Evolutionary conservation across 108 stramenopile species (phyloP).

Genomic region (Fistulifera solaris): DNA sequence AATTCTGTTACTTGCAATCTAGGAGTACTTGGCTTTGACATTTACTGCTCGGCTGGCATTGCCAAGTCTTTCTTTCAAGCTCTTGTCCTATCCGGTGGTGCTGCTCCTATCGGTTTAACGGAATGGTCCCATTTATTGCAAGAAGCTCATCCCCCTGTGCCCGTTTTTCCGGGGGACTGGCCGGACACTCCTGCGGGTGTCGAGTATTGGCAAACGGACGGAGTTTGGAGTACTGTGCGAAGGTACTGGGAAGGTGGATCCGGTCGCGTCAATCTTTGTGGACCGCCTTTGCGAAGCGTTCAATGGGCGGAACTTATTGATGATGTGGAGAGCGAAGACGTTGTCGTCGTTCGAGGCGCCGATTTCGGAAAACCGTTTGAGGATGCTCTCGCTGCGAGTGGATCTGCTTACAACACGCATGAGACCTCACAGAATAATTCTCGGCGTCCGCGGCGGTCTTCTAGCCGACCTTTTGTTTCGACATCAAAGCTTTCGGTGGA

Average conservation of each 20-base stretch:
- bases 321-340: neutral
- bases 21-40: neutral
- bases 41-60: slow-evolving; percentile 10
- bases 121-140: slow-evolving; percentile 49
- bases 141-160: slow-evolving; percentile 60
- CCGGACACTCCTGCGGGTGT: slow-evolving; percentile 48
- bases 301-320: too few species aligned
- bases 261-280: neutral
- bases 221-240: slow-evolving; percentile 29
- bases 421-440: neutral
- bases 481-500: slow-evolving; percentile 32
- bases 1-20: neutral
- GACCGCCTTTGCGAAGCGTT: too few species aligned
- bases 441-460: slow-evolving; percentile 23
- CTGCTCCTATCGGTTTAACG: slow-evolving; percentile 62
- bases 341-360: slow-evolving; percentile 56
- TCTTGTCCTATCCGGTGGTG: slow-evolving; percentile 28
- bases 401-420: slow-evolving; percentile 9
- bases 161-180: slow-evolving; percentile 69
- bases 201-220: slow-evolving; percentile 39
- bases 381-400: slow-evolving; percentile 25
- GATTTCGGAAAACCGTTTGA: slow-evolving; percentile 53
- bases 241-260: slow-evolving; percentile 24
- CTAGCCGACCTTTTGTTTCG: slow-evolving; percentile 9
- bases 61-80: slow-evolving; percentile 37